Evolutionary conservation across 371 early-diverging fungal species (phyloP).

Genomic region (Actinomortierella ambigua): DNA sequence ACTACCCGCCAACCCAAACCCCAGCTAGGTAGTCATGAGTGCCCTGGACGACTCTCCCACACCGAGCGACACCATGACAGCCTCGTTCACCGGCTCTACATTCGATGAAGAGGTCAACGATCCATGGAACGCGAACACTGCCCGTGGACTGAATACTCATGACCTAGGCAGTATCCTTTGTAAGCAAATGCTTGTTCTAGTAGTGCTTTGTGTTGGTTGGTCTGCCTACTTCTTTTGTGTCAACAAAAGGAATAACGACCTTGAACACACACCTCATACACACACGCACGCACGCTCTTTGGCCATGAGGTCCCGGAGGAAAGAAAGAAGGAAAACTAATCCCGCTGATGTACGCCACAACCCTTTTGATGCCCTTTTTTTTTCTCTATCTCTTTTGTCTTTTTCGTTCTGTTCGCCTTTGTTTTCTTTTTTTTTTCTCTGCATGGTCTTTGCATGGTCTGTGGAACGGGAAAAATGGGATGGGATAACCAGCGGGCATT

Average conservation of each 20-base stretch:
- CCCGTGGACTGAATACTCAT: slow-evolving; percentile 10
- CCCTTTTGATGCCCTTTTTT: neutral
- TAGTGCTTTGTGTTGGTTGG: neutral
- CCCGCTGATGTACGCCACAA: no score
- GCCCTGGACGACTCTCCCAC: no score
- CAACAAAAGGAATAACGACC: no score
- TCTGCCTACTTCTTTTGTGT: neutral
- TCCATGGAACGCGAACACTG: slow-evolving; percentile 30
- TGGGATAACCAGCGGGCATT: slow-evolving; percentile 53
- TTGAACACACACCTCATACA: no score
- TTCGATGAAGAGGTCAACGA: slow-evolving; percentile 28
- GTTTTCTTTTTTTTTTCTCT: slow-evolving; percentile 3
- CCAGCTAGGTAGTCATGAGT: no score
- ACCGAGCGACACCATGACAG: slow-evolving; percentile 28
- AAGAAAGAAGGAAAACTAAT: slow-evolving; percentile 39
- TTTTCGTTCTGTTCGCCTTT: no score
- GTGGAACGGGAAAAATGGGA: no score
- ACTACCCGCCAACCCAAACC: neutral
- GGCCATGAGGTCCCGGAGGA: slow-evolving; percentile 25
- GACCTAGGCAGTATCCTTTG: slow-evolving; percentile 23
- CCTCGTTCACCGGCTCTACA: slow-evolving; percentile 35
- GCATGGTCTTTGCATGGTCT: no score
- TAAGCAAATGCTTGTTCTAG: slow-evolving; percentile 1
- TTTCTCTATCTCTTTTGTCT: neutral
- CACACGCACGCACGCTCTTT: neutral